Evolutionary conservation across 2,329 filamentous ascomycete species (phyloP).

Genomic region (Penicillium sp.): DNA sequence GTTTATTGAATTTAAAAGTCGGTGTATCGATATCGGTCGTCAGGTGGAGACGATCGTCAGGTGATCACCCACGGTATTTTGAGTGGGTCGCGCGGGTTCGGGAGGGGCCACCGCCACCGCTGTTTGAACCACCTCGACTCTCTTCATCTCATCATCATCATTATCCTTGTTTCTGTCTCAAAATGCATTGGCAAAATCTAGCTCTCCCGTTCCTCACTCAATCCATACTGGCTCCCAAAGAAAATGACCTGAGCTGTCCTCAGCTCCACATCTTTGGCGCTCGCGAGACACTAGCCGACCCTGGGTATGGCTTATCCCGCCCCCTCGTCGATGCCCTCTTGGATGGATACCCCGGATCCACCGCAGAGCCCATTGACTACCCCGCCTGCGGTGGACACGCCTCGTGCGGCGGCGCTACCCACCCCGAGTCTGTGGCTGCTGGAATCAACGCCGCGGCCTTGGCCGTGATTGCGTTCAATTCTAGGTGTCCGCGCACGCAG

Average conservation of each 20-base stretch:
- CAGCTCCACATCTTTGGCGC: constrained; percentile 57
- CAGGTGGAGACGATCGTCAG: too few relatives aligned
- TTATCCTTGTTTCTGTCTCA: background rate
- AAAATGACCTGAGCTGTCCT: constrained; percentile 44
- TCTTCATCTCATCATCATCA: background rate
- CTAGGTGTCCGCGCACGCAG: constrained; percentile 61
- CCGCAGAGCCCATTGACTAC: constrained; percentile 62
- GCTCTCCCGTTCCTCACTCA: background rate
- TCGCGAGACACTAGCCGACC: constrained; percentile 54
- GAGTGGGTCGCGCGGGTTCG: too few relatives aligned
- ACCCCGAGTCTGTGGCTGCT: constrained; percentile 62
- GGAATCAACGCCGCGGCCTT: constrained; percentile 64
- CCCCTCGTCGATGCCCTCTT: constrained; percentile 58
- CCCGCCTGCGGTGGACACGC: constrained; percentile 68
- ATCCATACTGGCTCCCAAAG: background rate
- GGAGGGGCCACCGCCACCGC: background rate
- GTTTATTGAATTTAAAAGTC: too few relatives aligned
- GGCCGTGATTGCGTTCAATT: constrained; percentile 64
- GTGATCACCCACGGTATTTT: too few relatives aligned
- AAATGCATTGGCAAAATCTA: background rate
- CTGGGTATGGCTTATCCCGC: constrained; percentile 57
- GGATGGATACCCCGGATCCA: constrained; percentile 55
- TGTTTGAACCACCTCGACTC: background rate
- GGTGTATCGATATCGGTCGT: too few relatives aligned
- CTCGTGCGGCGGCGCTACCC: constrained; percentile 36